A percentile compares a stretch with the other conserved stretches of the same genome.
These are phyloP conservation scores for Clarireedia monteithiana DNA, from an alignment of 2,329 filamentous ascomycete species.

Conservation along the genomic window DNA sequence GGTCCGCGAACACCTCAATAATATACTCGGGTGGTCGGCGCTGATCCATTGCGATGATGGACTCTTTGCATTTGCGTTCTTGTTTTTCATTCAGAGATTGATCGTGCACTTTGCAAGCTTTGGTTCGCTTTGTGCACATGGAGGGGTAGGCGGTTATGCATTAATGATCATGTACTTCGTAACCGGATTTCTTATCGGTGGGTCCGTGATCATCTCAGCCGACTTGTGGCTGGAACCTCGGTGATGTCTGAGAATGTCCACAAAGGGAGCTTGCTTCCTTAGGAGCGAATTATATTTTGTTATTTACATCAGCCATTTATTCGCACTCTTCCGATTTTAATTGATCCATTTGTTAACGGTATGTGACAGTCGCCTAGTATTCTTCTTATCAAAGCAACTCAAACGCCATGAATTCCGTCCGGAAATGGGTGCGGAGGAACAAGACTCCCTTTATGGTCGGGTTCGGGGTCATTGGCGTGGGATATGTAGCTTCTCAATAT, in stretches of 20 bases:
- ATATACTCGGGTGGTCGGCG: conserved; percentile 76
- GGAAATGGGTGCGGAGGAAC: conserved; percentile 89
- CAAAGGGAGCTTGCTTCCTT: conserved; percentile 6
- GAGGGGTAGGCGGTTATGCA: conserved; percentile 10
- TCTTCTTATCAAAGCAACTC: neutral
- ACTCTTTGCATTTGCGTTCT: conserved; percentile 5
- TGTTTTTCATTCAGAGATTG: conserved; percentile 1
- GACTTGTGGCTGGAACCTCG: conserved; percentile 6
- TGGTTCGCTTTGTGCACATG: conserved; percentile 9
- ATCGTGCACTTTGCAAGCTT: conserved; percentile 3
- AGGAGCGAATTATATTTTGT: neutral
- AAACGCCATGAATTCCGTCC: conserved; percentile 55
- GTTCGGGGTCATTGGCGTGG: conserved; percentile 77
- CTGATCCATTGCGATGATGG: conserved; percentile 45
- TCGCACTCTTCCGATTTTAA: neutral
- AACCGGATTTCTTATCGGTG: conserved; percentile 6
- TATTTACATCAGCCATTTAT: neutral
- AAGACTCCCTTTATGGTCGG: conserved; percentile 83
- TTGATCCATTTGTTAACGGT: conserved; percentile 8
- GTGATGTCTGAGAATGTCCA: neutral
- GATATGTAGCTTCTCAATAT: conserved; percentile 91
- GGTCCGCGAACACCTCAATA: conserved; percentile 89
- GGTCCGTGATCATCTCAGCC: neutral
- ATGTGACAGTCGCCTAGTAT: conserved; percentile 13
- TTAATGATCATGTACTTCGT: neutral